phyloP scores from a whole-genome alignment of 2,329 filamentous ascomycete genomes.

The Pyrenochaeta sp. region DNA sequence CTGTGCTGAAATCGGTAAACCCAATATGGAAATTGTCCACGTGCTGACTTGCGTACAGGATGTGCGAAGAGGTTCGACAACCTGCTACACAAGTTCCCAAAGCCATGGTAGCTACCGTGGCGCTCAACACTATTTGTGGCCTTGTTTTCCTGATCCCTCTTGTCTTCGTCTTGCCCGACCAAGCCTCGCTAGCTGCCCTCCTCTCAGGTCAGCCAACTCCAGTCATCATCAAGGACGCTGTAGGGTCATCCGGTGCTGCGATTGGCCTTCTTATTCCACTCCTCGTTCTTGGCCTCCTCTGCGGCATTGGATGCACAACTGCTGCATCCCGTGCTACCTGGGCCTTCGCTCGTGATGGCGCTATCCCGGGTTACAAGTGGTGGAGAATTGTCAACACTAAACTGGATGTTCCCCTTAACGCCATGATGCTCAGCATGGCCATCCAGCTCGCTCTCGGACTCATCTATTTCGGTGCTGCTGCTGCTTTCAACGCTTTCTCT shows the following conservation, averaged over 20 bases:
- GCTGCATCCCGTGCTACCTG: constrained; percentile 73
- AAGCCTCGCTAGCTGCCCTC: constrained; percentile 63
- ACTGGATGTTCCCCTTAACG: constrained; percentile 72
- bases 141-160: constrained; percentile 74
- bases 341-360: constrained; percentile 75
- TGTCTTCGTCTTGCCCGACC: constrained; percentile 73
- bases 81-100: constrained; percentile 74
- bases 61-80: constrained; percentile 76
- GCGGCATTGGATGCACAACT: constrained; percentile 74
- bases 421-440: constrained; percentile 75
- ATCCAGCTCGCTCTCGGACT: constrained; percentile 70
- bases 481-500: constrained; percentile 77
- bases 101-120: constrained; percentile 73
- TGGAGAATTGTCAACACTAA: constrained; percentile 70
- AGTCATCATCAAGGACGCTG: constrained; percentile 68
- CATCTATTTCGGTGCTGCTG: constrained; percentile 74
- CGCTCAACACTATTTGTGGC: constrained; percentile 72
- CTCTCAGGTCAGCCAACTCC: constrained; percentile 70
- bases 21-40: constrained; percentile 16
- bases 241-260: constrained; percentile 68
- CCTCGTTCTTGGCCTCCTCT: constrained; percentile 71
- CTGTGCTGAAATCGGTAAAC: constrained; percentile 25
- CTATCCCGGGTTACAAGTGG: constrained; percentile 68
- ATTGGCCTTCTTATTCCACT: constrained; percentile 71
- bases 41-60: constrained; percentile 57